These are phyloP conservation scores for Phytopythium ostracodes DNA, from an alignment of 352 stramenopile genomes.

Conservation along the genomic window DNA sequence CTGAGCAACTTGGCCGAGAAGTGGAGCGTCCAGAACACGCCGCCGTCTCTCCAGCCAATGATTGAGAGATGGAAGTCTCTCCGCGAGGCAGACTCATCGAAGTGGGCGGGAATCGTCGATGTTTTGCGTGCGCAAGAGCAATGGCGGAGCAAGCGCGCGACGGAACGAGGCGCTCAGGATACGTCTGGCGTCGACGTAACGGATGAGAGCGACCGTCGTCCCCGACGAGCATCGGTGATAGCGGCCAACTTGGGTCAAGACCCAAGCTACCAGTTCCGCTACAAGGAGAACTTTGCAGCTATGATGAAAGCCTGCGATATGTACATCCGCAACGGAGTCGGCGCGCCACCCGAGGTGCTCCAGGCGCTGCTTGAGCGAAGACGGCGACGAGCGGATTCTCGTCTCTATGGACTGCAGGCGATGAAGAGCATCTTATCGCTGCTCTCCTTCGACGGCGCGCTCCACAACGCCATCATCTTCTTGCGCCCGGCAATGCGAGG, in stretches of 20 bases:
- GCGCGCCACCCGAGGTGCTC: slow-evolving; percentile 76
- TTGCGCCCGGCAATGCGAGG: slow-evolving; percentile 78
- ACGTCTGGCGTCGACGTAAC: not conserved
- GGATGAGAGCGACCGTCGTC: not conserved
- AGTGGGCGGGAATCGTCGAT: slow-evolving; percentile 85
- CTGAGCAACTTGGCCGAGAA: slow-evolving; percentile 84
- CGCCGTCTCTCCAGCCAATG: slow-evolving; percentile 81
- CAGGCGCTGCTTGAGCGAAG: slow-evolving; percentile 66
- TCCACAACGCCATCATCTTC: slow-evolving; percentile 77
- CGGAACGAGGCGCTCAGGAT: not conserved
- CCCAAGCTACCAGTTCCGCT: slow-evolving; percentile 29
- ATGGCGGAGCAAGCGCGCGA: slow-evolving; percentile 22
- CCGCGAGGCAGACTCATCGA: slow-evolving; percentile 68
- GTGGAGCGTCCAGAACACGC: slow-evolving; percentile 79
- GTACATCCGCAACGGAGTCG: slow-evolving; percentile 82
- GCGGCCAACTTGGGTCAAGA: slow-evolving; percentile 9
- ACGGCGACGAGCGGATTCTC: slow-evolving; percentile 64
- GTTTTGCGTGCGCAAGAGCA: slow-evolving; percentile 74
- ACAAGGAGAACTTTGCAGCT: slow-evolving; percentile 65
- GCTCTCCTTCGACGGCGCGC: slow-evolving; percentile 72
- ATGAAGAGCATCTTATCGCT: slow-evolving; percentile 72
- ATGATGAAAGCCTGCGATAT: slow-evolving; percentile 86
- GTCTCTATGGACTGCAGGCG: slow-evolving; percentile 74
- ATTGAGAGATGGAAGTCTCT: slow-evolving; percentile 82
- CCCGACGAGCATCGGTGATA: not conserved